Evolutionary conservation across 225 moss, liverwort and hornwort genomes (phyloP), one percentile per base, ranked within the genome.

Genomic region (Marchantia polymorpha): DNA sequence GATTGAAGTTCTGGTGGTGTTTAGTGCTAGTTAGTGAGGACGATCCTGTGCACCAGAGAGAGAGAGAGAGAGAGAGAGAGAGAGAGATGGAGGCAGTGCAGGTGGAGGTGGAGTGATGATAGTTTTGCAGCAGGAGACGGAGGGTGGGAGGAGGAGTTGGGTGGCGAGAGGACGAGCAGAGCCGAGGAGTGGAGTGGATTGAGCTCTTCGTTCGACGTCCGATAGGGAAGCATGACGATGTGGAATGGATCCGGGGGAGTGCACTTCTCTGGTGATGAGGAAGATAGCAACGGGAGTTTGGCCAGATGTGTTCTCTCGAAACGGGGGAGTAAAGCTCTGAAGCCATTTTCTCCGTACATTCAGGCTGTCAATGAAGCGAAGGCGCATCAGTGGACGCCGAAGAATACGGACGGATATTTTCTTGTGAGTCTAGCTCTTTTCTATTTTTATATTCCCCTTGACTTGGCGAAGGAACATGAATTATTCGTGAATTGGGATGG

Each of bases 281-380:
- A 69, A 15, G 78, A 56, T 59, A 52, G 31, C 64, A 82, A 84
- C 46, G 79, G 84, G 74, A 60, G 29, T 31, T 10, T 29, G 22
- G 61, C 0, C 22, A 47, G 22, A 70, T 54, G 67, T 78, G 68
- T 80, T 69, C 90, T 97, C 10, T 97, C 97, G 15, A 81, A 25
- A 15, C 83, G 97, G 79, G 97, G 97, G 59, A 60, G 83, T 69
- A 88, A 84, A 77, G 97, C 97, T 30, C 92, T 97, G 27, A 91
- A 72, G 1, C 94, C 97, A 8, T 99, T 99, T 72, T 94, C 94
- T 49, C 89, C 91, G 9, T 97, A 97, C 74, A 94, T 99, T 82
- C 84, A 89, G 80, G 94, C 93, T 75, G 93, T 91, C 72, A 93
- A 91, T 73, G 92, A 94, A 47, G 92, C 90, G 19, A 99, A 99